Evolutionary conservation across 805 yeast species (phyloP).

Genomic region (Cyberlindnera amylophila): DNA sequence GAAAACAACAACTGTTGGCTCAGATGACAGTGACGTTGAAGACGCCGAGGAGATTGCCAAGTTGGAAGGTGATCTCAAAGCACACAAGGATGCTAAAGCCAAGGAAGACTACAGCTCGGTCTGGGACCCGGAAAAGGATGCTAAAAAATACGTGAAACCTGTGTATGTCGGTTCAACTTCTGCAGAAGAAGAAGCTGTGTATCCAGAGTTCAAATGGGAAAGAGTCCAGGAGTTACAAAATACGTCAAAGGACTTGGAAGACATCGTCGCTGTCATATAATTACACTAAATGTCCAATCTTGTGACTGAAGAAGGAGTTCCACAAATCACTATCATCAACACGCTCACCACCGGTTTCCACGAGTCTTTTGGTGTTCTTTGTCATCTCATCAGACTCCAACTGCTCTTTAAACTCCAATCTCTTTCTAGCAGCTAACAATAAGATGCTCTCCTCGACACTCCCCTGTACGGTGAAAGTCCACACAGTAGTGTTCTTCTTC

Average conservation of each 20-base stretch:
- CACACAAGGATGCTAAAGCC: conserved; percentile 32
- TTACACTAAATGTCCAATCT: conserved; percentile 16
- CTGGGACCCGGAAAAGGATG: conserved; percentile 63
- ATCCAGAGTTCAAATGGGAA: conserved; percentile 6
- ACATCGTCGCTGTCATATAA: conserved; percentile 6
- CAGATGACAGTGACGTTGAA: conserved; percentile 36
- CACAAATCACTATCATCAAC: conserved; percentile 58
- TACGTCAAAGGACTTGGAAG: conserved; percentile 7
- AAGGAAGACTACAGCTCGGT: conserved; percentile 33
- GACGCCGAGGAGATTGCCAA: conserved; percentile 30
- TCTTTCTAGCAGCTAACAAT: conserved; percentile 57
- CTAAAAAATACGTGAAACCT: conserved; percentile 52
- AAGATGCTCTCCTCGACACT: conserved; percentile 89
- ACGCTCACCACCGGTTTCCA: conserved; percentile 53
- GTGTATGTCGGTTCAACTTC: conserved; percentile 31
- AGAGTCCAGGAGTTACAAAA: conserved; percentile 12
- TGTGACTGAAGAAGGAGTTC: conserved; percentile 50
- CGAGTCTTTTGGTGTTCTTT: conserved; percentile 45
- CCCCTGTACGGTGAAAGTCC: conserved; percentile 83
- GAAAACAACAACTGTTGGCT: conserved; percentile 15
- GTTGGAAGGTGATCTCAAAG: conserved; percentile 29
- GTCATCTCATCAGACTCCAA: conserved; percentile 55
- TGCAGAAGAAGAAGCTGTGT: neutral
- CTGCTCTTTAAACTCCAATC: conserved; percentile 36
- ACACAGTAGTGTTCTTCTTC: conserved; percentile 71